These are phyloP conservation scores for Alternaria burnsii DNA, from an alignment of 2,329 filamentous ascomycete species.

Conservation along the genomic window DNA sequence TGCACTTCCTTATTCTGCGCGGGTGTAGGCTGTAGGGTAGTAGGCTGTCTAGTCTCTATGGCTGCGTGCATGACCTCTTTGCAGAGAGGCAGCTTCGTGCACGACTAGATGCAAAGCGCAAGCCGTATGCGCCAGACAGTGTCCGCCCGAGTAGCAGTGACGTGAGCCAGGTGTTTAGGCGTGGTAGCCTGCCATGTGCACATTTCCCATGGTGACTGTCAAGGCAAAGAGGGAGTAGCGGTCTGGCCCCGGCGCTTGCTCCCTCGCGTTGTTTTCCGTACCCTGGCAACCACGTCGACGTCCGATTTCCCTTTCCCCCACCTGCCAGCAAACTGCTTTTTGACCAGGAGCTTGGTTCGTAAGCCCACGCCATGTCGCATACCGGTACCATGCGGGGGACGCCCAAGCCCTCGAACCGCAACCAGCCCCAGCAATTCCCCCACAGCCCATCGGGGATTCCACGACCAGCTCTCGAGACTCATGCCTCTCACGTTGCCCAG, in stretches of 20 bases:
- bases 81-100: neutral
- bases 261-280: slow-evolving; percentile 34
- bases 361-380: slow-evolving; percentile 62
- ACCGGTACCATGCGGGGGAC: slow-evolving; percentile 74
- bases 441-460: slow-evolving; percentile 76
- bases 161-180: neutral
- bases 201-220: neutral
- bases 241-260: slow-evolving; percentile 26
- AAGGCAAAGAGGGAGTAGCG: slow-evolving; percentile 7
- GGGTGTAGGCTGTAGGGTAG: too few relatives aligned
- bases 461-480: slow-evolving; percentile 72
- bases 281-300: slow-evolving; percentile 37
- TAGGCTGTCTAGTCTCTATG: neutral
- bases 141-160: neutral
- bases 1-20: neutral
- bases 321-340: slow-evolving; percentile 17
- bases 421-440: slow-evolving; percentile 62
- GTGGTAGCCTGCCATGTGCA: neutral
- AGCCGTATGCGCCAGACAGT: neutral
- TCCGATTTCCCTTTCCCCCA: slow-evolving; percentile 28
- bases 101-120: neutral
- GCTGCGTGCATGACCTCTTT: neutral
- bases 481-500: slow-evolving; percentile 55
- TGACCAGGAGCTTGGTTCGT: neutral
- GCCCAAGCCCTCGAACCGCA: slow-evolving; percentile 73